Base-by-base conservation (phyloP, 1,284 basidiomycete genomes). In the Fomitopsis betulina region DNA sequence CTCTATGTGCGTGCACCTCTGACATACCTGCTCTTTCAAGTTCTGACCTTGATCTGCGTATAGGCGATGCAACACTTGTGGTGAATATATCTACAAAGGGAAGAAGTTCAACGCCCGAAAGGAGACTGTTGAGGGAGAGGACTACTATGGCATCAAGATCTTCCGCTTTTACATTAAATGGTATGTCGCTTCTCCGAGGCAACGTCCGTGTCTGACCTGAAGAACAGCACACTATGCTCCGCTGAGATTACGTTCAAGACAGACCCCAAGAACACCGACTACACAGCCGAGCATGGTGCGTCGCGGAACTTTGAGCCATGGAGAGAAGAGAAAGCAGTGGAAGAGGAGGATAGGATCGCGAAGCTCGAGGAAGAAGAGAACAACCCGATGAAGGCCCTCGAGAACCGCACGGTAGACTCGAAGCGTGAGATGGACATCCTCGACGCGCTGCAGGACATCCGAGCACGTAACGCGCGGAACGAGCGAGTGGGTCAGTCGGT, bases 181-280 rank as follows among this genome's bases (percentile, higher is more conserved):
- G 87, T 85, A 54, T 57, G 82, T 71, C 15, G 3, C 12, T 19
- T 9, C 33, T 10, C 19, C n/a, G n/a, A n/a, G n/a, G n/a, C n/a
- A 35, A 32, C 5, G 15, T 23, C 30, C 5, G 23, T 54, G 40
- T 30, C 52, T 61, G 2, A 58, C 33, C 7, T 1, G 19, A 2
- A 37, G 3, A 32, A 55, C 66, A 91, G 95, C 68, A 95, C 94
- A 6, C 77, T 94, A 49, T 98, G 95, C 72, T 97, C 94, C 2
- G 92, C 96, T 8, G 97, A 99, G 72, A 98, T 99, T 65, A 99
- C 97, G 0, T 99, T 99, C 86, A 98, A 98, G 74, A 99, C 96
- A 0, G 97, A 99, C 72, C 97, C 96, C 9, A 96, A 96, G 81
- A 98, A 97, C 69, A 96, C 94, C 1, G 95, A 98, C 73, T 98